Evolutionary conservation across 441 rosid genomes (phyloP), one percentile per base, ranked within the genome.

Genomic region (Theobroma grandiflorum): DNA sequence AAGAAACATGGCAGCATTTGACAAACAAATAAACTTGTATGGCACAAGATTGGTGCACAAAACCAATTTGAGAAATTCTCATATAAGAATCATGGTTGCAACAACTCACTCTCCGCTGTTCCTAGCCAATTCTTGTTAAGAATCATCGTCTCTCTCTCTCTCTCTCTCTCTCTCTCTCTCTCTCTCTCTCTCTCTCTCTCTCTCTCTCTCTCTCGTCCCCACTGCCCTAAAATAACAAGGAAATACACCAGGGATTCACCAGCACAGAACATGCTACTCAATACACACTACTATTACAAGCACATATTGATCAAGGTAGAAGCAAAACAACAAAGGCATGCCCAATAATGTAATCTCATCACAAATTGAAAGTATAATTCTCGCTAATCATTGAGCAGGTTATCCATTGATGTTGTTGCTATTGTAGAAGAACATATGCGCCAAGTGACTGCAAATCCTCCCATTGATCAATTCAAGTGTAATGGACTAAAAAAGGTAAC

Each of bases 361-460:
- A 80, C 43, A 80, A 73, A 59, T 22, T 20, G 38, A 50, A 74
- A 52, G 63, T 26, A 53, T 63, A 65, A 40, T 63, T 67, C 57
- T 58, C 38, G 22, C 59, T 63, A 75, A 69, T 83, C 75, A 55
- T 70, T 15, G 62, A 70, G 76, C 59, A 74, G 70, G 79, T 76
- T 43, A 45, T 31, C 74, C 20, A 74, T 15, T 57, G 43, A n/a
- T 43, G 66, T 62, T 75, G 75, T 69, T 31, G 78, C 77, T 22
- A 68, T 69, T 43, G 14, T 47, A 63, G 69, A 16, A 20, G 67
- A 78, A 61, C 43, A 74, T 77, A 80, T 67, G 78, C 45, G 43
- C 49, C 59, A 37, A 59, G 75, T 10, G 49, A 65, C 42, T 47
- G 80, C 35, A 80, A 70, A 76, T 83, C 80, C 49, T 75, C 83